Conservation (phyloP, 129 eudicot species). For the Pittosporum tobira region DNA sequence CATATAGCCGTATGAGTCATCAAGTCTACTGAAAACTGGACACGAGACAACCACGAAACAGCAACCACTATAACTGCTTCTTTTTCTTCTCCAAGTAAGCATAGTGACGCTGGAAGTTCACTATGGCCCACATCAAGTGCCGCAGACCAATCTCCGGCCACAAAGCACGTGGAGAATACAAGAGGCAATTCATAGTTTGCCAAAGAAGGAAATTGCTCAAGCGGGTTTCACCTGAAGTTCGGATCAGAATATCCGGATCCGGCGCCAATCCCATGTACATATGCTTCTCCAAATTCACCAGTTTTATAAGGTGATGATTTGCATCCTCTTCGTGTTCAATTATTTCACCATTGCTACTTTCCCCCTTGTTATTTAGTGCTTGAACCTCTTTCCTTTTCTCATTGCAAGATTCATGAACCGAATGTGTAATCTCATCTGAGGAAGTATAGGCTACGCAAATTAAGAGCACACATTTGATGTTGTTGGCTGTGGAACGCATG, state of each 20-base stretch:
- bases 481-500: slow-evolving; percentile 38
- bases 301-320: slow-evolving; percentile 11
- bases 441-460: slow-evolving; percentile 61
- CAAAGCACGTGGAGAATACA: slow-evolving; percentile 40
- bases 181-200: slow-evolving; percentile 38
- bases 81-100: slow-evolving; percentile 43
- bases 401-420: slow-evolving; percentile 36
- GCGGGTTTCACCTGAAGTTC: slow-evolving; percentile 64
- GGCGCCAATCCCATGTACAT: slow-evolving; percentile 59
- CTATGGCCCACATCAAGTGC: slow-evolving; percentile 47
- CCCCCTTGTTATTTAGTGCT: slow-evolving; percentile 12
- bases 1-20: no score
- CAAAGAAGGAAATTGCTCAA: slow-evolving; percentile 63
- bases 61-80: no score
- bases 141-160: slow-evolving; percentile 68
- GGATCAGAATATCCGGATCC: slow-evolving; percentile 51
- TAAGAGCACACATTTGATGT: slow-evolving; percentile 28
- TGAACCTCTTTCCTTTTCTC: slow-evolving; percentile 26
- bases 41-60: no score
- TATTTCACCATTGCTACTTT: neutral
- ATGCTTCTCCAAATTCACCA: slow-evolving; percentile 41
- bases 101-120: slow-evolving; percentile 35
- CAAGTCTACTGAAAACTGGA: no score
- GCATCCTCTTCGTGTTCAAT: slow-evolving; percentile 2
- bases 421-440: slow-evolving; percentile 51